These are phyloP conservation scores for Aspergillus proliferans DNA, from an alignment of 2,329 filamentous ascomycete species.

Conservation along the genomic window DNA sequence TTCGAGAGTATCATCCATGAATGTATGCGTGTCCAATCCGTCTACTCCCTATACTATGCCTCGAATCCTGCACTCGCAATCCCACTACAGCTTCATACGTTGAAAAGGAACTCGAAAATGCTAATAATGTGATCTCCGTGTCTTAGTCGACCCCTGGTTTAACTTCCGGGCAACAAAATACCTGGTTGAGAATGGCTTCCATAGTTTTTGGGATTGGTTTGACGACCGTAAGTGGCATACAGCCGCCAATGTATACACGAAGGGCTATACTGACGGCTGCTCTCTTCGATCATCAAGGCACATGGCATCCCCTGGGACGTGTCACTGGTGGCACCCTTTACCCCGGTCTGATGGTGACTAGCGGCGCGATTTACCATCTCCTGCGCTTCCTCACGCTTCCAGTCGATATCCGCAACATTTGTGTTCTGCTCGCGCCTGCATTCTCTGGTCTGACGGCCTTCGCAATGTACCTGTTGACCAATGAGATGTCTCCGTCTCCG, in stretches of 20 bases:
- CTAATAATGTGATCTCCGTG: slow-evolving; percentile 16
- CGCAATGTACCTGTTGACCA: slow-evolving; percentile 89
- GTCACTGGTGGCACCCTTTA: slow-evolving; percentile 99
- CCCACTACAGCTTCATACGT: neutral
- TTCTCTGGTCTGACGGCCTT: slow-evolving; percentile 93
- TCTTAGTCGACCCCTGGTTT: slow-evolving; percentile 95
- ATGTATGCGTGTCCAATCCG: slow-evolving; percentile 58
- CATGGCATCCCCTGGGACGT: slow-evolving; percentile 97
- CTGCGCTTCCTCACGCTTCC: slow-evolving; percentile 84
- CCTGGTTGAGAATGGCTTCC: slow-evolving; percentile 92
- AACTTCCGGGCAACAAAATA: slow-evolving; percentile 99
- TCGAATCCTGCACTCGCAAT: slow-evolving; percentile 1
- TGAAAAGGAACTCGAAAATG: slow-evolving; percentile 1
- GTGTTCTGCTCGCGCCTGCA: slow-evolving; percentile 86
- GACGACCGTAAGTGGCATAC: slow-evolving; percentile 67
- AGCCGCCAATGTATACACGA: neutral
- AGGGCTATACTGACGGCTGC: neutral
- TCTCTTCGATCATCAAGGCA: slow-evolving; percentile 47
- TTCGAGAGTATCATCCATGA: slow-evolving; percentile 99
- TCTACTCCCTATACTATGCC: neutral
- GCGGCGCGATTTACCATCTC: slow-evolving; percentile 90
- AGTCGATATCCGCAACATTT: slow-evolving; percentile 98
- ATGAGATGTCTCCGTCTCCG: slow-evolving; percentile 92
- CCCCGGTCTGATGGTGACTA: slow-evolving; percentile 97
- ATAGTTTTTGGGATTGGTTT: slow-evolving; percentile 99